Percentiles rank a stretch among this genome's conserved stretches.
Conservation (phyloP, 2,329 filamentous ascomycete genomes). For the Venturia nashicola region DNA sequence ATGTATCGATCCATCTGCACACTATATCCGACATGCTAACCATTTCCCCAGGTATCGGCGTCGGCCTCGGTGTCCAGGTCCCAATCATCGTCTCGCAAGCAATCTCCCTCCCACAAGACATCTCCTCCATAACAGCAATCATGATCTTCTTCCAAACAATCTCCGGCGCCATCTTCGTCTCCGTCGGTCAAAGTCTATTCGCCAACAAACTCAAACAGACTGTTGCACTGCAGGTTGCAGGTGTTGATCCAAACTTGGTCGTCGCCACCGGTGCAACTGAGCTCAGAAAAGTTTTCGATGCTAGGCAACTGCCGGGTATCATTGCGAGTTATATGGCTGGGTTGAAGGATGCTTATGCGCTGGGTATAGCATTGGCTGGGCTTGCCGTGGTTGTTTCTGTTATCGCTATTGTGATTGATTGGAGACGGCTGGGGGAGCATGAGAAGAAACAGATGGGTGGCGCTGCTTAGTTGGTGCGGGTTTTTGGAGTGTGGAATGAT, state of each 20-base stretch:
- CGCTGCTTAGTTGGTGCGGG: neutral
- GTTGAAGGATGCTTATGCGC: slow-evolving; percentile 7
- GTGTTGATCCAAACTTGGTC: slow-evolving; percentile 22
- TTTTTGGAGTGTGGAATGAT: too few relatives aligned
- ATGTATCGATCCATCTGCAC: slow-evolving; percentile 21
- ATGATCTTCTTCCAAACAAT: slow-evolving; percentile 13
- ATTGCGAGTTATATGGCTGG: slow-evolving; percentile 9
- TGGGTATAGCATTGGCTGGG: neutral
- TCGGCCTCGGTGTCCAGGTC: slow-evolving; percentile 30
- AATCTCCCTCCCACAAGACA: slow-evolving; percentile 14
- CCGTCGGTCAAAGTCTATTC: slow-evolving; percentile 7
- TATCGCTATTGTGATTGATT: slow-evolving; percentile 16
- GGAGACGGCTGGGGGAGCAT: neutral
- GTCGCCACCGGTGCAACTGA: slow-evolving; percentile 33
- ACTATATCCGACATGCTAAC: slow-evolving; percentile 12
- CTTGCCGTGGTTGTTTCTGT: neutral
- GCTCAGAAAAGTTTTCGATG: slow-evolving; percentile 23
- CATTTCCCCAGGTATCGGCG: slow-evolving; percentile 23
- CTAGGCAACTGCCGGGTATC: neutral
- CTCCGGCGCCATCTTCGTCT: slow-evolving; percentile 5
- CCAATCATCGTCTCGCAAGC: slow-evolving; percentile 28
- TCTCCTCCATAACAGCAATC: slow-evolving; percentile 15
- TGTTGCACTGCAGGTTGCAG: slow-evolving; percentile 16
- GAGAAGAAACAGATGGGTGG: slow-evolving; percentile 1
- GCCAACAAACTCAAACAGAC: slow-evolving; percentile 6